Evolutionary conservation across 306 rosid species (phyloP), one percentile per base, ranked within the genome.

Genomic region (Calophaca sinica): DNA sequence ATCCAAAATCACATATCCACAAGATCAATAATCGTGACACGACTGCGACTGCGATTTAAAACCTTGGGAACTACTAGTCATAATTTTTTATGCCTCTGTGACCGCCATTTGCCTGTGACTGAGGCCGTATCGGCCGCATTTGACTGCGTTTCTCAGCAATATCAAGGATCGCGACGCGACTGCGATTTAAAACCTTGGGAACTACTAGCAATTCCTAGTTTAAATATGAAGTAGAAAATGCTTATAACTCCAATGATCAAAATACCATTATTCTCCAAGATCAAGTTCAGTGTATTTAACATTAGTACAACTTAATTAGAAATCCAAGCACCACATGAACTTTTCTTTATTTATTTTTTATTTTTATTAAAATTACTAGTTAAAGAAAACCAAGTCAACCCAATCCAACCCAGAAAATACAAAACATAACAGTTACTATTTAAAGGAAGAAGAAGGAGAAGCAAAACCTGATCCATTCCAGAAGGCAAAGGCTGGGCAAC

Each of bases 401-500:
- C 9, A 54, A 33, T 7, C 65, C 33, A 75, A 31, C 7, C 60
- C 28, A 3, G 10, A 53, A 4, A 20, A 26, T 14, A 10, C 39
- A 54, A 0, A 76, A 53, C 33, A 38, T 4, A 31, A 1, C 3
- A 0, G 1, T 57, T 4, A 26, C 13, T 9, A 8, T 4, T 11
- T 0, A 42, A 52, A 9, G 1, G 26, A 2, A 42, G 15, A 2
- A 65, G 20, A 32, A 68, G 10, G 8, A 36, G 12, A 29, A 14
- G 20, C 38, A 63, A 54, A 2, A 90, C 99, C 96, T 66, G 96
- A 87, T 96, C 99, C 97, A 88, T 86, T 31, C 99, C 99, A 55
- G 92, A 75, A 36, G 99, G 98, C 39, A 96, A 78, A 84, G 99
- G 99, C 86, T 96, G 91, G 32, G 99, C 99, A 85, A 96, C 80